Percentiles rank a stretch among this genome's conserved stretches.
Evolutionary conservation across 73 alveolate species (phyloP).

Genomic region (Tetrahymena elliotti): DNA sequence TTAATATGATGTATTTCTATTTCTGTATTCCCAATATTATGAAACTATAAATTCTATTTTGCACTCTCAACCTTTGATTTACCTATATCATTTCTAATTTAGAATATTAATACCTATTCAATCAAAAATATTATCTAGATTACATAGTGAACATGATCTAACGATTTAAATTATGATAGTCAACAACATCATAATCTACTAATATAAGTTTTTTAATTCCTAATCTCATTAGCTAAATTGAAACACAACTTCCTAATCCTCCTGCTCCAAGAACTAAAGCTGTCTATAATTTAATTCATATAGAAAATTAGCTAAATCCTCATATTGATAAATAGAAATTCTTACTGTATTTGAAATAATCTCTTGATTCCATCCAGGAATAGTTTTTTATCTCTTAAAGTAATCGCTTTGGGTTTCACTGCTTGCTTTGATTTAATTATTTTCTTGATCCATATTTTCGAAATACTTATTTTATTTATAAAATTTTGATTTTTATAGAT

Average conservation of each 20-base stretch:
- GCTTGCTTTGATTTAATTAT: neutral
- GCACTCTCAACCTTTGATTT: slow-evolving; percentile 57
- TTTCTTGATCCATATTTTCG: neutral
- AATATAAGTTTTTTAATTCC: slow-evolving; percentile 60
- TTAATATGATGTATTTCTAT: slow-evolving; percentile 51
- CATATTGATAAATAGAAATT: neutral
- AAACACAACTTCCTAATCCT: slow-evolving; percentile 69
- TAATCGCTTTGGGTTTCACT: neutral
- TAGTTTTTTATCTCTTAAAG: neutral
- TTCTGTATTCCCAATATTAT: slow-evolving; percentile 43
- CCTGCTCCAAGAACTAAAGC: slow-evolving; percentile 68
- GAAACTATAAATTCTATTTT: slow-evolving; percentile 25
- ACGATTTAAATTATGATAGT: slow-evolving; percentile 60
- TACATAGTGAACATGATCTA: slow-evolving; percentile 45
- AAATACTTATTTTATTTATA: neutral
- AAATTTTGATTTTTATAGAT: too few species aligned
- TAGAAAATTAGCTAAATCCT: neutral
- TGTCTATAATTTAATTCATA: neutral
- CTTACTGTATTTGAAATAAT: neutral
- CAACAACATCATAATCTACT: slow-evolving; percentile 69
- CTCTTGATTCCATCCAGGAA: neutral
- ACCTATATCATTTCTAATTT: slow-evolving; percentile 49
- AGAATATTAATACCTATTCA: neutral
- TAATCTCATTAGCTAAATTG: slow-evolving; percentile 50
- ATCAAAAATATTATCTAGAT: neutral